Evolutionary conservation across 306 rosid species (phyloP), one percentile per base, ranked within the genome.

Genomic region (Citrullus amarus): DNA sequence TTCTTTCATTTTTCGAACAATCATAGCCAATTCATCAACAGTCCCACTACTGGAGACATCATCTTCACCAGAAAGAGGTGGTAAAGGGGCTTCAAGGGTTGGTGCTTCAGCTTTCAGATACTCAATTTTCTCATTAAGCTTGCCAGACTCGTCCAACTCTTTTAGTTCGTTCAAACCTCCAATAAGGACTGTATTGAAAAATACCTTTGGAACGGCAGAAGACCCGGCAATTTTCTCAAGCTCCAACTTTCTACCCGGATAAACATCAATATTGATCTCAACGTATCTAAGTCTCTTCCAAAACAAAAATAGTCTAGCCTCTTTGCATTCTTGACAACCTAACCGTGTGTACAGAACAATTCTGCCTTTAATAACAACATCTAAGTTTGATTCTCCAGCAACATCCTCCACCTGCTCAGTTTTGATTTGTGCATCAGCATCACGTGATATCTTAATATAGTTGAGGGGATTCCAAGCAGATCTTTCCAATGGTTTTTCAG

Each of bases 11-110:
- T 90, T 94, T 50, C 67, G 84, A 79, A 87, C 91, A 81, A 94
- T 22, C 71, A 90, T 15, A 80, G 97, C 96, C 80, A 88, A 68
- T 77, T 94, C 98, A 87, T 94, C 97, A 69, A 80, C 76, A 82
- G 83, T 86, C 79, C 91, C 97, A 72, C 82, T 82, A 78, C 44
- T 85, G 75, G 93, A 88, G 74, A 48, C 78, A 76, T 90, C 98
- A 80, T 90, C 98, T 88, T 92, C 98, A 66, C 95, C 98, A 69
- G 98, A 83, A 84, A 89, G 88, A 63, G 98, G 98, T 0, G 95
- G 98, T 71, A 88, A 81, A 72, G 93, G 93, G 30, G 93, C 89
- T 80, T 88, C 89, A 51, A 75, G 81, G 57, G 94, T 79, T 18
- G 98, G 92, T 57, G 87, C 84, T 88, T 92, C 97, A 54, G 36